Base-by-base conservation (phyloP, 2,329 filamentous ascomycete species). In the Penicillium digitatum region DNA sequence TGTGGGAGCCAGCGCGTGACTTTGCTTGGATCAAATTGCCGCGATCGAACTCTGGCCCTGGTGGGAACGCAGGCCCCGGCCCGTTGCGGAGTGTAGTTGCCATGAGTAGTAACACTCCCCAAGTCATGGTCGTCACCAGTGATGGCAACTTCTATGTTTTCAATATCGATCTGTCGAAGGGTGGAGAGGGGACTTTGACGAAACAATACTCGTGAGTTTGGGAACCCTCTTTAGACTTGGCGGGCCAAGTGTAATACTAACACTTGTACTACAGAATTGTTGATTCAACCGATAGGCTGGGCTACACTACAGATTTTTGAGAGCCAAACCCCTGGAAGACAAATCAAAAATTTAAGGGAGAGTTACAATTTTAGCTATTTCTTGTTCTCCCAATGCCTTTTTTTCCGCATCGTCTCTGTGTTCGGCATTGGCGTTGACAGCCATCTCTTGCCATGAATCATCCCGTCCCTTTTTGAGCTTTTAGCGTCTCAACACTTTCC, bases 1-100 rank as follows among this genome's bases (percentile, higher is more conserved):
- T 97, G 82, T 97, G 92, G 92, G 94, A 99, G 67, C 94, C 94
- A 0, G 79, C 88, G 56, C 84, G 94, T 52, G 94, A 99, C 73
- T 99, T 99, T 75, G 94, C 94, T 1, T 97, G 90, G 81, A 92
- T 97, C 68, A 95, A 94, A 71, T 84, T 99, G 45, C 93, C 93
- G 14, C 90, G 88, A 68, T 54, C 73, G 37, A 66, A 77, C 65
- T 66, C 71, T n/a, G 71, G 65, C 42, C 67, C 54, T 59, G 73
- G 69, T 7, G 67, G 65, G 9, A 67, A 64, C 31, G 74, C 74
- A 24, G 67, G 73, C 34, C 68, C 68, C n/a, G 78, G 81, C 0
- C 86, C 89, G 0, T 74, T 95, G 38, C 82, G 89, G 62, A 96
- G 90, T 62, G 93, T 99, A n/a, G 94, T 99, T 40, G 93, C 94